A percentile compares a stretch with the other conserved stretches of the same genome.
Evolutionary conservation across 768 basidiomycete genomes (phyloP).

Genomic region (Pulveroboletus sp.): DNA sequence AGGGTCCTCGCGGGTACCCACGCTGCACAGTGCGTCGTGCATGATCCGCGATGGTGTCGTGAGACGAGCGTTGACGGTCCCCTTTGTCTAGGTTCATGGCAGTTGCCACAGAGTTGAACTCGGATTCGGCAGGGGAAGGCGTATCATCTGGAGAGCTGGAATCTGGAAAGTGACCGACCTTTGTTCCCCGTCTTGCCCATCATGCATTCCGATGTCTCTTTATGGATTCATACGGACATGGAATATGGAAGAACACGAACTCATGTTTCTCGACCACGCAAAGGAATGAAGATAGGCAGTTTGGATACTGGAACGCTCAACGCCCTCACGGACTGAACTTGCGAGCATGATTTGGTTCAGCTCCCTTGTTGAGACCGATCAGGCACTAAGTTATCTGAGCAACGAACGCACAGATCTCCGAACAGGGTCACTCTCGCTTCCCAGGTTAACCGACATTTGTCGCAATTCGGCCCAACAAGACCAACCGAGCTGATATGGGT

Average conservation of each 20-base stretch:
- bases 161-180: slow-evolving; percentile 7
- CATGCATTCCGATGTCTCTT: not conserved
- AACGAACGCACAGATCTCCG: no score
- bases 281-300: no score
- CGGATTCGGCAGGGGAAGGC: slow-evolving; percentile 23
- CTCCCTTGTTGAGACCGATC: no score
- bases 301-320: no score
- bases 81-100: slow-evolving; percentile 44
- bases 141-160: slow-evolving; percentile 1
- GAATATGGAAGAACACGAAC: not conserved
- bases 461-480: no score
- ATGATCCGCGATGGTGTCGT: not conserved
- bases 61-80: not conserved
- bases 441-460: no score
- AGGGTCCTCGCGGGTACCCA: slow-evolving; percentile 71
- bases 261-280: not conserved
- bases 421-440: no score
- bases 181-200: not conserved
- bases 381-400: no score
- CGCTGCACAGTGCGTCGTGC: slow-evolving; percentile 67
- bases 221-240: not conserved
- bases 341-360: no score
- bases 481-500: no score
- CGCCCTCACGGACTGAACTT: no score
- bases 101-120: slow-evolving; percentile 39